Evolutionary conservation across 164 flowering plant species (phyloP).

Genomic region (Stephania yunnanensis): DNA sequence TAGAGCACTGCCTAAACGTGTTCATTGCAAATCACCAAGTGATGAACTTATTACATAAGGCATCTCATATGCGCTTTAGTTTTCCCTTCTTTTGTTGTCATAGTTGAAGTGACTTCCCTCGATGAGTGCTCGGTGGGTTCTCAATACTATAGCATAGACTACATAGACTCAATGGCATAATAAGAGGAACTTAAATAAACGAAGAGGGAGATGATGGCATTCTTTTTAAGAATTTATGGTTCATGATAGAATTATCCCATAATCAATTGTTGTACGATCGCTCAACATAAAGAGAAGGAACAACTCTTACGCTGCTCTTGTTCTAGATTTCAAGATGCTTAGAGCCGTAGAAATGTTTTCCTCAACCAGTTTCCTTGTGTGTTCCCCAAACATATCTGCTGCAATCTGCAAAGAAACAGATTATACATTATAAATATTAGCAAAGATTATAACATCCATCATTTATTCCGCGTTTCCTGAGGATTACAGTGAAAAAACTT

Average conservation of each 20-base stretch:
- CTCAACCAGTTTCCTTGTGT: constrained; percentile 68
- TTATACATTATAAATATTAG: neutral
- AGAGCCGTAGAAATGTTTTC: constrained; percentile 65
- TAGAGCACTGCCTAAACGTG: too few species aligned
- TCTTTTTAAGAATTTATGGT: too few species aligned
- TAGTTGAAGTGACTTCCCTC: too few species aligned
- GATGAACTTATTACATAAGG: too few species aligned
- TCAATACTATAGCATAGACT: too few species aligned
- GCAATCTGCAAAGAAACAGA: constrained; percentile 62
- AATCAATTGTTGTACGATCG: neutral
- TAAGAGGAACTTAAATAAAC: too few species aligned
- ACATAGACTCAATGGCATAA: too few species aligned
- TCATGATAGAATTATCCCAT: neutral
- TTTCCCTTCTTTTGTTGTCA: too few species aligned
- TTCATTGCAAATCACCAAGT: too few species aligned
- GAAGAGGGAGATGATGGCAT: too few species aligned
- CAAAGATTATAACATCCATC: neutral
- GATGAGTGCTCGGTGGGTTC: too few species aligned
- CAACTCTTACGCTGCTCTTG: constrained; percentile 52
- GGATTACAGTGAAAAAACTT: neutral
- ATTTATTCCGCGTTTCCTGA: neutral
- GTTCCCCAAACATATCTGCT: constrained; percentile 73
- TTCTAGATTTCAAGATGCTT: constrained; percentile 55
- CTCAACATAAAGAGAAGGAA: neutral
- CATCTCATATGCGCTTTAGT: too few species aligned